Base-by-base conservation (phyloP, 2,329 filamentous ascomycete species). In the Fusarium scirpi region DNA sequence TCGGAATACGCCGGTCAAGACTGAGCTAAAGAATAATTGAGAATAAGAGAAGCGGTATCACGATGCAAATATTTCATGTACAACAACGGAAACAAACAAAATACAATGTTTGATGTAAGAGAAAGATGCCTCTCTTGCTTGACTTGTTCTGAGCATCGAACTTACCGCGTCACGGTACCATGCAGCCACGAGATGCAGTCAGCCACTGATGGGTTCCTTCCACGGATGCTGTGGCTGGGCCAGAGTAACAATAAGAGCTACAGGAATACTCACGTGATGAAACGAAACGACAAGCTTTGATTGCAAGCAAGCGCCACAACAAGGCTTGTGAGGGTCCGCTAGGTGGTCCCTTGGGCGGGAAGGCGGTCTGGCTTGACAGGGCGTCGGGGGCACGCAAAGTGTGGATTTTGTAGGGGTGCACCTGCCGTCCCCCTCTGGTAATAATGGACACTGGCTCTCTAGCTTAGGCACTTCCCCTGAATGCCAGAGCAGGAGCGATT, bases 401-500 rank as follows among this genome's bases (percentile, higher is more conserved):
- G 64, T 71, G 68, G 68, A 73, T 69, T 65, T 65, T 41, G 62
- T 53, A 65, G 61, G 62, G 62, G 55, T 66, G 44, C 62, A 62
- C 25, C 22, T 66, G 43, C 62, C 47, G 53, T 59, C 61, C 64
- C 47, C 55, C 47, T 51, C 58, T 64, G 48, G 56, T 41, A 59
- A 43, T 62, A 54, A 34, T 45, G 49, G 48, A 55, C 60, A 58
- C 56, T 70, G 64, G 68, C 65, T 51, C 61, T 67, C 54, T 51
- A 53, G 53, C 60, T 55, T 62, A 55, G 65, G 69, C 56, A 62
- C 68, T 70, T 73, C 76, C 76, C 76, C 76, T 77, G 75, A 77
- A 72, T 73, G 63, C 65, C 57, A 67, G 65, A 66, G 76, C 65
- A 77, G 67, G 76, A 74, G 63, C 76, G 74, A 78, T 76, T 77